These are phyloP conservation scores for Tetrapisispora iriomotensis DNA, from an alignment of 805 yeast genomes.

Conservation along the genomic window DNA sequence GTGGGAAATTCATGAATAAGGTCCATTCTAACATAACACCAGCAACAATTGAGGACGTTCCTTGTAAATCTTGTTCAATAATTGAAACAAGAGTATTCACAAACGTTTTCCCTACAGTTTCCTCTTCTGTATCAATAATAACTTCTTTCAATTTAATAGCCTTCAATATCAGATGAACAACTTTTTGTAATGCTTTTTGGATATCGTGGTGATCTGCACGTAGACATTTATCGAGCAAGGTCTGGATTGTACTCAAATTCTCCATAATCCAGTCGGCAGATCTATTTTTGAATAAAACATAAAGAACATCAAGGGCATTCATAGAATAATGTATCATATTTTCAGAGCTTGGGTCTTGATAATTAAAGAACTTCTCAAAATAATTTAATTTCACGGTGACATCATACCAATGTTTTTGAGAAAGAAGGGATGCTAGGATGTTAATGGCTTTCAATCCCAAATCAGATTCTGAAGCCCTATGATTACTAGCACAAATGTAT, in stretches of 20 bases:
- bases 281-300: conserved; percentile 74
- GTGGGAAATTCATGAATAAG: conserved; percentile 63
- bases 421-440: conserved; percentile 63
- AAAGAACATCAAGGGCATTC: conserved; percentile 84
- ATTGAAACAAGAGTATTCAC: conserved; percentile 51
- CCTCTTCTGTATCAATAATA: conserved; percentile 42
- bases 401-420: conserved; percentile 75
- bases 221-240: conserved; percentile 68
- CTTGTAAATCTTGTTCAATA: conserved; percentile 67
- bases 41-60: conserved; percentile 72
- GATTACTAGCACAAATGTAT: conserved; percentile 78
- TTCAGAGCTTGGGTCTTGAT: conserved; percentile 62
- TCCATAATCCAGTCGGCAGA: conserved; percentile 67
- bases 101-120: conserved; percentile 55
- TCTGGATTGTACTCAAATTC: conserved; percentile 59
- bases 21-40: conserved; percentile 81
- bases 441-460: conserved; percentile 72
- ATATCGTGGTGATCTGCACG: conserved; percentile 77
- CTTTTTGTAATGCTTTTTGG: conserved; percentile 74
- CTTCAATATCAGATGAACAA: conserved; percentile 54
- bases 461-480: conserved; percentile 74
- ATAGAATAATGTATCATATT: conserved; percentile 69
- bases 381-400: conserved; percentile 77
- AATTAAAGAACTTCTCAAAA: conserved; percentile 78
- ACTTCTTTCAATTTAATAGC: conserved; percentile 46